Conservation (phyloP, 1,284 basidiomycete genomes). For the Neolentinus lepideus region DNA sequence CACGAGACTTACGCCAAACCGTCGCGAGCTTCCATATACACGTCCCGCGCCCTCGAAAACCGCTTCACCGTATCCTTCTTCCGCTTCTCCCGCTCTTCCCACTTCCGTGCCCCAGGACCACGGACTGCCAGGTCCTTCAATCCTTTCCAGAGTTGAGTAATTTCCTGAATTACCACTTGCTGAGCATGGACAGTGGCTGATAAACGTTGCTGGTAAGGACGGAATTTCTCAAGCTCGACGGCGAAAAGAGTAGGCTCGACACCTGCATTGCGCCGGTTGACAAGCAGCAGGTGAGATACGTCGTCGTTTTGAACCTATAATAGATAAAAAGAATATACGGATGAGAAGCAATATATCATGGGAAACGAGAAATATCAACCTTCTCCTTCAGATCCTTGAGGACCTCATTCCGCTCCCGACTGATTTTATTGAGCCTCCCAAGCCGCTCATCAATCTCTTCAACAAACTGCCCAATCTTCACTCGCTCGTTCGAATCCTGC, state of each 20-base stretch:
- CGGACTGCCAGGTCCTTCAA: constrained; percentile 69
- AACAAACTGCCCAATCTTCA: constrained; percentile 61
- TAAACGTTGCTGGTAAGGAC: constrained; percentile 82
- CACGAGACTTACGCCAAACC: constrained; percentile 64
- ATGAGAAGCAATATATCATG: background rate
- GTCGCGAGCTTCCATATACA: constrained; percentile 81
- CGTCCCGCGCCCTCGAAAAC: constrained; percentile 71
- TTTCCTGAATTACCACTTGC: constrained; percentile 61
- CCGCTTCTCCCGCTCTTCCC: constrained; percentile 73
- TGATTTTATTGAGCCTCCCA: constrained; percentile 73
- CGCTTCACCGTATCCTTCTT: constrained; percentile 69
- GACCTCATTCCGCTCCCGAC: constrained; percentile 79
- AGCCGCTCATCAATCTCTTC: constrained; percentile 76
- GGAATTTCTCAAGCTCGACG: constrained; percentile 92
- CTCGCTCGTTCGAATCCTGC: constrained; percentile 61
- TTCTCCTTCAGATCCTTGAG: constrained; percentile 94
- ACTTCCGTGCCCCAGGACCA: constrained; percentile 65
- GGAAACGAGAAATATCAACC: constrained; percentile 29
- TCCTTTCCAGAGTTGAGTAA: constrained; percentile 62
- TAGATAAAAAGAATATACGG: constrained; percentile 2
- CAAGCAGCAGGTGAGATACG: constrained; percentile 89
- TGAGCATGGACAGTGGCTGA: constrained; percentile 74
- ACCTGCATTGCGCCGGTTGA: constrained; percentile 82
- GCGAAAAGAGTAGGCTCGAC: constrained; percentile 89
- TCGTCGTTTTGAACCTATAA: constrained; percentile 89